Percentiles rank a stretch among this genome's conserved stretches.
Evolutionary conservation across 2,329 filamentous ascomycete species (phyloP).

Genomic region (Penicillium oxalicum): DNA sequence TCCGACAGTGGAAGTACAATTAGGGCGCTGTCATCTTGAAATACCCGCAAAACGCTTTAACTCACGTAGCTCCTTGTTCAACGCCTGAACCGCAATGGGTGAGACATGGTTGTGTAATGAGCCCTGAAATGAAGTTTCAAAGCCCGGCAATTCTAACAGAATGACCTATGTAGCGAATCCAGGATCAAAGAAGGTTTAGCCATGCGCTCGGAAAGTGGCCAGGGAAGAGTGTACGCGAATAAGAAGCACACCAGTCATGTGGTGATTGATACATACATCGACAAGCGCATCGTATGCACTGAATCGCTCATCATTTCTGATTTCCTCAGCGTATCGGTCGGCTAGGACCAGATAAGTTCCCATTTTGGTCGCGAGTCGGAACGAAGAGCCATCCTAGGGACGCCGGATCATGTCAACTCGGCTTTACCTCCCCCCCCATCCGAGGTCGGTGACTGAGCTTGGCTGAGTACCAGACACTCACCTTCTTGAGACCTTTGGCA

Average conservation of each 20-base stretch:
- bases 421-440: too few species aligned
- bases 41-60: background rate
- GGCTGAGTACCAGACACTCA: too few species aligned
- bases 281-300: background rate
- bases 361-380: conserved; percentile 2
- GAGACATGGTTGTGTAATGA: background rate
- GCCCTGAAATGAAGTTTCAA: background rate
- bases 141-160: background rate
- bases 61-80: background rate
- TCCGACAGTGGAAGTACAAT: background rate
- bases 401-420: background rate
- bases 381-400: background rate
- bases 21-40: background rate
- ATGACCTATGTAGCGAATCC: too few species aligned
- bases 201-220: background rate
- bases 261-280: too few species aligned
- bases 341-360: conserved; percentile 1
- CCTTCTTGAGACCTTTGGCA: too few species aligned
- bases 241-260: background rate
- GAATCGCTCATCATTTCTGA: conserved; percentile 4
- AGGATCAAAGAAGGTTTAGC: too few species aligned
- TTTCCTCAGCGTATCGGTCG: conserved; percentile 2
- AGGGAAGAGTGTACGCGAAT: background rate
- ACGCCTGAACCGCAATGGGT: background rate
- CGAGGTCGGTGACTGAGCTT: too few species aligned